A percentile compares a stretch with the other conserved stretches of the same genome.
Conservation (phyloP, 2,329 filamentous ascomycete genomes). For the Passalora sequoiae region DNA sequence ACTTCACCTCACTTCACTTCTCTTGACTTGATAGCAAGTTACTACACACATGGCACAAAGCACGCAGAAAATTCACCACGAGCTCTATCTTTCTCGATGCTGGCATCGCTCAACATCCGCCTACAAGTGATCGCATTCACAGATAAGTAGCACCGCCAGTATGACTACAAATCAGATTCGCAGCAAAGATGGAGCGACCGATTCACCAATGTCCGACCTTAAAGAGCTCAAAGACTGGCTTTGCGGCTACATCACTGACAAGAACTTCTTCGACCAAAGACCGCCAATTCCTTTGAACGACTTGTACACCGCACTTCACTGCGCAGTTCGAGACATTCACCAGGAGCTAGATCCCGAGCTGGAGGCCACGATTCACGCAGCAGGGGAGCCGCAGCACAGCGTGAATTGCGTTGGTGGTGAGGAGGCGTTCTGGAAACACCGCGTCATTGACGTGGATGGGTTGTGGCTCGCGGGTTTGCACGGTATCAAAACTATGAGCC, state of each 20-base stretch:
- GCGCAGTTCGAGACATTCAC: slow-evolving; percentile 10
- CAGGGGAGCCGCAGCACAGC: slow-evolving; percentile 7
- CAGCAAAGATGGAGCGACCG: no score
- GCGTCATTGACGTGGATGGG: slow-evolving; percentile 9
- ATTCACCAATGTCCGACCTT: slow-evolving; percentile 1
- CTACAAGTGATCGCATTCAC: no score
- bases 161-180: no score
- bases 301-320: slow-evolving; percentile 8
- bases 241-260: slow-evolving; percentile 6
- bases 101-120: no score
- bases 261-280: slow-evolving; percentile 14
- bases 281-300: slow-evolving; percentile 5
- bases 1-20: no score
- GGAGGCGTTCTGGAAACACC: slow-evolving; percentile 9
- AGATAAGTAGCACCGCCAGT: no score
- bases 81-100: no score
- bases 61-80: no score
- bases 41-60: no score
- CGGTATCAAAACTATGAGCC: slow-evolving; percentile 1
- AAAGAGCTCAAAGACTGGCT: slow-evolving; percentile 14
- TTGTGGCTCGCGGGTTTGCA: background rate
- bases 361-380: slow-evolving; percentile 5
- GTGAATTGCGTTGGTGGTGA: slow-evolving; percentile 12
- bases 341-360: slow-evolving; percentile 15
- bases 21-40: no score